Evolutionary conservation across 345 rosid genomes (phyloP).

Genomic region (Combretum micranthum): DNA sequence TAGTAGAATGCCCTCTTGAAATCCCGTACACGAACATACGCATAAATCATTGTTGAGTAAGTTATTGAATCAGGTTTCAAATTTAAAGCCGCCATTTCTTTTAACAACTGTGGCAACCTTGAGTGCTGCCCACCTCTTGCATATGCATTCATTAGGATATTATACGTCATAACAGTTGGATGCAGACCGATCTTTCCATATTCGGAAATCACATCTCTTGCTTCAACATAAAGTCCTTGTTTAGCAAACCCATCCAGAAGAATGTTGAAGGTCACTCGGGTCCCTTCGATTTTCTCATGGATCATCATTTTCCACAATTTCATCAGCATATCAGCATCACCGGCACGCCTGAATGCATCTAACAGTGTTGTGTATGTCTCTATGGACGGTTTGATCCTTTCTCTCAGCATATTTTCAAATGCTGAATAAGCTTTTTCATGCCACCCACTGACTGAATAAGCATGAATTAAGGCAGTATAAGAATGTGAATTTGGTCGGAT

Average conservation of each 20-base stretch:
- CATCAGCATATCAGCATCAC: constrained; percentile 54
- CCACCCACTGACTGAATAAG: constrained; percentile 78
- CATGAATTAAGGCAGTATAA: constrained; percentile 80
- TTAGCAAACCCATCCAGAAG: constrained; percentile 88
- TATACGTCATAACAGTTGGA: constrained; percentile 82
- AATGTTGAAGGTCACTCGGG: constrained; percentile 69
- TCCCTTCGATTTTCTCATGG: constrained; percentile 50
- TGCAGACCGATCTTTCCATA: constrained; percentile 67
- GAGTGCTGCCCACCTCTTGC: constrained; percentile 76
- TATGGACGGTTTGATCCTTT: constrained; percentile 63
- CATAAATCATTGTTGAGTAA: constrained; percentile 80
- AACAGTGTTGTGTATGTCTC: constrained; percentile 83
- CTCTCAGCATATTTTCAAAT: constrained; percentile 59
- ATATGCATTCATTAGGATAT: constrained; percentile 93
- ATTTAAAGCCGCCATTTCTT: constrained; percentile 63
- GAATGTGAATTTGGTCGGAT: constrained; percentile 71
- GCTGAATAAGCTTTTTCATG: constrained; percentile 65
- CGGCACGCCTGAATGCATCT: constrained; percentile 73
- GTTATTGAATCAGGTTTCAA: constrained; percentile 80
- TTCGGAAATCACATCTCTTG: constrained; percentile 71
- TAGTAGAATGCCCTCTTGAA: constrained; percentile 84
- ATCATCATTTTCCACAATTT: constrained; percentile 77
- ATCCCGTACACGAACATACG: constrained; percentile 75
- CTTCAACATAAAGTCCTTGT: constrained; percentile 77
- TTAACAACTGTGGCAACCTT: constrained; percentile 73